These are phyloP conservation scores for Castanea crenata DNA, from an alignment of 306 rosid genomes.

Conservation along the genomic window DNA sequence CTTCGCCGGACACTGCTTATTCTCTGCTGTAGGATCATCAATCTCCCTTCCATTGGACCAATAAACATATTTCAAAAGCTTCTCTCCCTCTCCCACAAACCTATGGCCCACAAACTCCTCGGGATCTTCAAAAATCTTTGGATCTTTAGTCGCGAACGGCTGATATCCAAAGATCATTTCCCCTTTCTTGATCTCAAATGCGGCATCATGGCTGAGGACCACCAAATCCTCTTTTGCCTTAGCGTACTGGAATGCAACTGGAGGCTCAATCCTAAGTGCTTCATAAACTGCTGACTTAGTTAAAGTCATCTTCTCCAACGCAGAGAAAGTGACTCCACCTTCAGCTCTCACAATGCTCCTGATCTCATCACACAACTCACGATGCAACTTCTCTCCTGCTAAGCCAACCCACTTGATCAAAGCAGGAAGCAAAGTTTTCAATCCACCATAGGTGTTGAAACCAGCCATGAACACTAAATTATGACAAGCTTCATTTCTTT, in stretches of 20 bases:
- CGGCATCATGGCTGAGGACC: constrained; percentile 50
- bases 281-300: constrained; percentile 67
- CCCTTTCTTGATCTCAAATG: constrained; percentile 63
- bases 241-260: constrained; percentile 69
- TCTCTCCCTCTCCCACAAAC: constrained; percentile 36
- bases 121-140: constrained; percentile 39
- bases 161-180: constrained; percentile 79
- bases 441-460: constrained; percentile 71
- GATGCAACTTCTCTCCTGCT: constrained; percentile 49
- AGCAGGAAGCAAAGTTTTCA: constrained; percentile 49
- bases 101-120: constrained; percentile 47
- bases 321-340: constrained; percentile 30
- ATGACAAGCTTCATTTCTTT: constrained; percentile 64
- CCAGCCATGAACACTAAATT: constrained; percentile 57
- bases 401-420: constrained; percentile 62
- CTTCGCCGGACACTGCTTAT: constrained; percentile 48
- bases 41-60: constrained; percentile 48
- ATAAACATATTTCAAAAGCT: constrained; percentile 40
- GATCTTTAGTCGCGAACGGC: constrained; percentile 66
- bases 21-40: constrained; percentile 33
- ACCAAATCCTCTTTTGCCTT: constrained; percentile 63
- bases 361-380: constrained; percentile 46
- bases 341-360: constrained; percentile 43
- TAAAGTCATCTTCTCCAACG: constrained; percentile 55
- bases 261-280: constrained; percentile 62